phyloP scores from a whole-genome alignment of 2,329 filamentous ascomycete species.

The Clonostachys byssicola region DNA sequence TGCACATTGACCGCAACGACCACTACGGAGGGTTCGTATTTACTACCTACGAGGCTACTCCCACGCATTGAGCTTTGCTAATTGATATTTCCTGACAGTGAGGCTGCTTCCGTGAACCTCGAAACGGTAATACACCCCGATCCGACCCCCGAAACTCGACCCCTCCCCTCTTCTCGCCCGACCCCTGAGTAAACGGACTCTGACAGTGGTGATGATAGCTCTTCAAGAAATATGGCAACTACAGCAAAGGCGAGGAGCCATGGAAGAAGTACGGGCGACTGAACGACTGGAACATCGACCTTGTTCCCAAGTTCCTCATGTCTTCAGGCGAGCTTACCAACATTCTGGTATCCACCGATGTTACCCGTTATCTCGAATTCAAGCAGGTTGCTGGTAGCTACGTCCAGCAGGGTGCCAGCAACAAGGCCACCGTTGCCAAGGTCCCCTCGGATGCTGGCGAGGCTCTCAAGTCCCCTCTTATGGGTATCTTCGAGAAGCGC shows the following conservation, averaged over 20 bases:
- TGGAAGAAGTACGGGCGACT: constrained; percentile 97
- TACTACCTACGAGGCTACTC: background rate
- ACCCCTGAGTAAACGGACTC: constrained; percentile 5
- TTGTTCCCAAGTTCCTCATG: constrained; percentile 98
- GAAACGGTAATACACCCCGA: constrained; percentile 61
- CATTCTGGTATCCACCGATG: constrained; percentile 94
- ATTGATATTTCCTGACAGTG: constrained; percentile 39
- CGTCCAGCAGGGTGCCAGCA: constrained; percentile 81
- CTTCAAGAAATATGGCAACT: constrained; percentile 95
- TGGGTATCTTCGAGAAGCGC: constrained; percentile 97
- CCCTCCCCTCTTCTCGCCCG: constrained; percentile 3
- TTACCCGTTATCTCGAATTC: constrained; percentile 85
- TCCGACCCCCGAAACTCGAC: background rate
- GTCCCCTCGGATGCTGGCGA: constrained; percentile 91
- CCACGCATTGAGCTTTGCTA: constrained; percentile 6
- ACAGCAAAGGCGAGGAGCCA: constrained; percentile 72
- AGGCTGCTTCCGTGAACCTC: constrained; percentile 95
- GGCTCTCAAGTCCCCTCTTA: constrained; percentile 85
- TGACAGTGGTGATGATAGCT: constrained; percentile 50
- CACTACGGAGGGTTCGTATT: constrained; percentile 89
- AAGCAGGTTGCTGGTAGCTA: constrained; percentile 94
- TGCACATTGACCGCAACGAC: constrained; percentile 97
- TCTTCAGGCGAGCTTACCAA: constrained; percentile 97
- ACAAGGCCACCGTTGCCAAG: constrained; percentile 91
- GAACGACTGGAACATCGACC: constrained; percentile 99